Percentiles rank a stretch among this genome's conserved stretches.
phyloP scores from a whole-genome alignment of 2,329 filamentous ascomycete species.

The Fusarium scirpi region DNA sequence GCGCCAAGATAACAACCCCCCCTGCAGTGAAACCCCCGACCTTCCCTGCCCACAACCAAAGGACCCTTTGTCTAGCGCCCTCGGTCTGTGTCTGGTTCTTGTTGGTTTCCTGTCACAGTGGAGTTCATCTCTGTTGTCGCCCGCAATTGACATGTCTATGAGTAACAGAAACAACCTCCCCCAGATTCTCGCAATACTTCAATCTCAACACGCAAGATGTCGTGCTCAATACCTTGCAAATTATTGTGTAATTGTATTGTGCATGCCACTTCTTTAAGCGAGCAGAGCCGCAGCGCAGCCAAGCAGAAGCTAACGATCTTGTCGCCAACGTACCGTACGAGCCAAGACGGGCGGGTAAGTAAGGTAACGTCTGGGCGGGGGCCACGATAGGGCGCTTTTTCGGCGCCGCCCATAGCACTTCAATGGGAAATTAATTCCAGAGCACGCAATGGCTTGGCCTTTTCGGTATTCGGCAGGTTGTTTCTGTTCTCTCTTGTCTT shows the following conservation, averaged over 20 bases:
- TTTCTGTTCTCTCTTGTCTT: not conserved
- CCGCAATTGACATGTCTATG: not conserved
- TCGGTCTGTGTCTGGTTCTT: not conserved
- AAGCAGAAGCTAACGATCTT: not conserved
- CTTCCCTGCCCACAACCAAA: constrained; percentile 8
- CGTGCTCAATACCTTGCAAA: constrained; percentile 21
- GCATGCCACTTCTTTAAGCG: not conserved
- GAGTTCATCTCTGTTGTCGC: not conserved
- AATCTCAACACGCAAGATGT: constrained; percentile 15
- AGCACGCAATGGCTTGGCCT: constrained; percentile 15
- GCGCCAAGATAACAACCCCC: constrained; percentile 19
- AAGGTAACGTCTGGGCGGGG: not conserved
- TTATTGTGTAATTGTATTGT: constrained; percentile 9
- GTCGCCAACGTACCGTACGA: constrained; percentile 6
- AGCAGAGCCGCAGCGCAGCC: constrained; percentile 11
- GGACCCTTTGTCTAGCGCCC: constrained; percentile 40
- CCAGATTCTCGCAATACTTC: not conserved
- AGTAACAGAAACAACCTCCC: not conserved
- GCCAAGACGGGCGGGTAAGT: constrained; percentile 5
- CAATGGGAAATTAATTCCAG: not conserved
- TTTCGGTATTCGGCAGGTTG: constrained; percentile 2
- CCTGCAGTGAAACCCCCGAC: constrained; percentile 15
- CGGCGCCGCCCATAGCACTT: constrained; percentile 3
- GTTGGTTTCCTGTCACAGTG: not conserved
- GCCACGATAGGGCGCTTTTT: constrained; percentile 10